A percentile compares a stretch with the other conserved stretches of the same genome.
Conservation (phyloP, 2,329 filamentous ascomycete species). For the Colletotrichum nymphaeae region DNA sequence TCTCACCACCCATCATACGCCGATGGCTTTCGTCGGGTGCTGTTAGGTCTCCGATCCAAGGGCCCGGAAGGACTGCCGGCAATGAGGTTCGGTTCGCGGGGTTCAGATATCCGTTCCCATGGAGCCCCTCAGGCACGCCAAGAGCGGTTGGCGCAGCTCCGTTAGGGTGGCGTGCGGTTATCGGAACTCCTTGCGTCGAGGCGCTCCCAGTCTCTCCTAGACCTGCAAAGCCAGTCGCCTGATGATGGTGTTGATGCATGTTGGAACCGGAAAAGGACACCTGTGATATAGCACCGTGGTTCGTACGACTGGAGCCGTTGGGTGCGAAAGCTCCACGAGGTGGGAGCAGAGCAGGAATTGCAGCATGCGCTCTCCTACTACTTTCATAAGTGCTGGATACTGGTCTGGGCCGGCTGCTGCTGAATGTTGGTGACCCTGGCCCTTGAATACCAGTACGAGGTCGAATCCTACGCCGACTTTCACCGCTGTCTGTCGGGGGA, state of each 20-base stretch:
- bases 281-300: not conserved
- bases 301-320: not conserved
- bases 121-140: not conserved
- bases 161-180: not conserved
- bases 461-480: constrained; percentile 29
- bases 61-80: constrained; percentile 10
- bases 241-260: constrained; percentile 1
- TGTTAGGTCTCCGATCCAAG: constrained; percentile 7
- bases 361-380: constrained; percentile 6
- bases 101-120: not conserved
- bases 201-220: not conserved
- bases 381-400: constrained; percentile 1
- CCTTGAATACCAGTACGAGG: constrained; percentile 28
- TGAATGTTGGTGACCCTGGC: constrained; percentile 28
- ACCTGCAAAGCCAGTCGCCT: constrained; percentile 1
- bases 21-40: constrained; percentile 8
- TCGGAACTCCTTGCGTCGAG: not conserved
- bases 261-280: not conserved
- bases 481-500: constrained; percentile 28
- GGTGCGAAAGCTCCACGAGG: not conserved
- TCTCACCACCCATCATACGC: not conserved
- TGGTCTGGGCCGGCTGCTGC: constrained; percentile 7
- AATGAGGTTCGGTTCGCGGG: constrained; percentile 18
- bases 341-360: not conserved
- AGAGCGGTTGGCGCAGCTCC: not conserved